phyloP scores from a whole-genome alignment of 2,329 filamentous ascomycete genomes.

The Zasmidium citrigriseum region DNA sequence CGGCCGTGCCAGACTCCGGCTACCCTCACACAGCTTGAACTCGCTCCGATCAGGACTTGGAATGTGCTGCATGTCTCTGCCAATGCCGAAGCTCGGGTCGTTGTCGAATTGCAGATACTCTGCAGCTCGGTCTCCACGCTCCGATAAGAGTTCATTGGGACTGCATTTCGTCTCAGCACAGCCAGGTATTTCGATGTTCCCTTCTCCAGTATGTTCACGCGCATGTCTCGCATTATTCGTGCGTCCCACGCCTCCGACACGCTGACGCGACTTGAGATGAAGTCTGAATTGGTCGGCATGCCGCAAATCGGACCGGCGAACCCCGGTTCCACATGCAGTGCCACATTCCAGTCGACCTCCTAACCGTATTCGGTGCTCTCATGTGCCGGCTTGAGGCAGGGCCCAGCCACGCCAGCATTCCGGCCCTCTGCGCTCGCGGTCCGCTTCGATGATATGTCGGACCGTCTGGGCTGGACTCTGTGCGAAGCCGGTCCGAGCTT shows the following conservation, averaged over 20 bases:
- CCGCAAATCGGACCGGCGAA: background rate
- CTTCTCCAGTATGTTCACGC: background rate
- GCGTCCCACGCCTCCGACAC: background rate
- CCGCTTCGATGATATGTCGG: background rate
- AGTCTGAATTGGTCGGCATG: background rate
- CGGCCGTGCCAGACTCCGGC: no score
- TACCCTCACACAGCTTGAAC: no score
- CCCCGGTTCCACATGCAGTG: background rate
- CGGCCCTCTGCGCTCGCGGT: background rate
- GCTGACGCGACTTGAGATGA: background rate
- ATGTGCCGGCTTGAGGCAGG: no score
- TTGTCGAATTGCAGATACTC: no score
- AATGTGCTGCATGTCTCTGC: no score
- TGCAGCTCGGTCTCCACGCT: no score
- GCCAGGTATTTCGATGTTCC: no score
- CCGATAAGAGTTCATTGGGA: no score
- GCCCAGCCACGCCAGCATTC: background rate
- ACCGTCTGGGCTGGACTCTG: background rate
- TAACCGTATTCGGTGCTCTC: no score
- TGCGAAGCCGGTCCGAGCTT: background rate
- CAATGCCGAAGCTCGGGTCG: no score
- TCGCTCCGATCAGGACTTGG: no score
- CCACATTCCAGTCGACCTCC: background rate
- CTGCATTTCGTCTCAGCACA: no score
- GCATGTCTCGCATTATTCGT: background rate